Conservation (phyloP, 169 alveolate genomes). For the Cyclospora cayetanensis region DNA sequence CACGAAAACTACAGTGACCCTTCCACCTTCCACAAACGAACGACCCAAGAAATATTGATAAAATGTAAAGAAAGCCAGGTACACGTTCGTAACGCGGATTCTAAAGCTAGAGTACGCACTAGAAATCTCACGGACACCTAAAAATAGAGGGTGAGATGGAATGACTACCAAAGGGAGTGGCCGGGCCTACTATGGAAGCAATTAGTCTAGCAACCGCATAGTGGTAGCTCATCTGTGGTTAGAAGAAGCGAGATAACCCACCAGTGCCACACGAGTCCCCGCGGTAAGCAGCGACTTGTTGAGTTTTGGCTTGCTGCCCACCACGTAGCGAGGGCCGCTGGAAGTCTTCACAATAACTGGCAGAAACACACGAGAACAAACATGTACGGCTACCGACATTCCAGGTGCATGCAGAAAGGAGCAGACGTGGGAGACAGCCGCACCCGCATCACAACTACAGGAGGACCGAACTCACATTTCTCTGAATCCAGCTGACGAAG, state of each 20-base stretch:
- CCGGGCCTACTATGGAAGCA: too few relatives aligned
- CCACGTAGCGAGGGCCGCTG: conserved; percentile 98
- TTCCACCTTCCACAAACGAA: too few relatives aligned
- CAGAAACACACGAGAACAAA: not conserved
- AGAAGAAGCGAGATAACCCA: not conserved
- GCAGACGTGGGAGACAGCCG: not conserved
- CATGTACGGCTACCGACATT: too few relatives aligned
- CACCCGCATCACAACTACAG: not conserved
- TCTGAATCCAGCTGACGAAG: conserved; percentile 94
- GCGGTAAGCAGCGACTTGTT: conserved; percentile 91
- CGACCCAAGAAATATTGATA: too few relatives aligned
- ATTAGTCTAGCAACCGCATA: too few relatives aligned
- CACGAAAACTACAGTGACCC: too few relatives aligned
- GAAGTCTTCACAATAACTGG: conserved; percentile 95
- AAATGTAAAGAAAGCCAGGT: too few relatives aligned
- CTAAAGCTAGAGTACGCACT: too few relatives aligned
- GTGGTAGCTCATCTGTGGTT: not conserved
- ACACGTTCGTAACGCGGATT: too few relatives aligned
- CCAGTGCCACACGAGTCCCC: conserved; percentile 98
- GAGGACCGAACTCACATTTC: conserved; percentile 74
- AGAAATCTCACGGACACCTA: too few relatives aligned
- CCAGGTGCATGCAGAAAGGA: not conserved
- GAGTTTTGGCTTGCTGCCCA: conserved; percentile 95
- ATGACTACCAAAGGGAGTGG: too few relatives aligned
- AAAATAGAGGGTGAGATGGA: too few relatives aligned